Conservation (phyloP, 1,284 basidiomycete species). For the Apiotrichum laibachii region DNA sequence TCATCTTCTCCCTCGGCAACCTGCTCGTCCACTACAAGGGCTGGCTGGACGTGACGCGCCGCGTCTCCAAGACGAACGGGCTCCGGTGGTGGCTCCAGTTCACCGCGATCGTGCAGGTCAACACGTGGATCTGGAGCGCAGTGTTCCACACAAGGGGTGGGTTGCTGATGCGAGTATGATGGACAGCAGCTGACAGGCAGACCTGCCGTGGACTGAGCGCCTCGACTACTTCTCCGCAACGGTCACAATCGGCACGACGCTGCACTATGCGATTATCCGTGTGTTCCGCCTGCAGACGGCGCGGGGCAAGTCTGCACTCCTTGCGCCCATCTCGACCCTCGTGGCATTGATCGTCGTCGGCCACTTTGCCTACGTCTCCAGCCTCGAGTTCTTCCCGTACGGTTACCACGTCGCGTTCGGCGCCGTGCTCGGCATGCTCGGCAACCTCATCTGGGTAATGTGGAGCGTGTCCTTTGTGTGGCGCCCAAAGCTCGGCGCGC, state of each 20-base stretch:
- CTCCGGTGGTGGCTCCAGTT: constrained; percentile 68
- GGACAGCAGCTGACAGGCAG: constrained; percentile 8
- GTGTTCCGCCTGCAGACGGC: constrained; percentile 62
- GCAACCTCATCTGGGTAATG: constrained; percentile 77
- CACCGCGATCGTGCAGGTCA: constrained; percentile 73
- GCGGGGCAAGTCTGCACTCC: constrained; percentile 21
- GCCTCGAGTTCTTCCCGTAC: constrained; percentile 77
- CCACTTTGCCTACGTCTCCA: constrained; percentile 56
- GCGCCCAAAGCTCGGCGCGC: constrained; percentile 10
- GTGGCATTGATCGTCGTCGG: constrained; percentile 33
- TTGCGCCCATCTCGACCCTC: constrained; percentile 24
- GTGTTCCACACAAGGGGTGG: constrained; percentile 89
- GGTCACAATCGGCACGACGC: constrained; percentile 68
- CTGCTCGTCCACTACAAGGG: constrained; percentile 68
- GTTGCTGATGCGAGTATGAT: constrained; percentile 11
- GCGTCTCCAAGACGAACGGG: constrained; percentile 61
- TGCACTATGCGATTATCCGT: constrained; percentile 73
- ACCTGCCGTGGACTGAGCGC: constrained; percentile 72
- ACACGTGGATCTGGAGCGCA: constrained; percentile 89
- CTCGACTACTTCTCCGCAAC: constrained; percentile 95
- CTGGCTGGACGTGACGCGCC: constrained; percentile 55
- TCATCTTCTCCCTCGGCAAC: constrained; percentile 83
- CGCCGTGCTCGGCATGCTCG: constrained; percentile 64
- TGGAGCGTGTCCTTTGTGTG: constrained; percentile 61
- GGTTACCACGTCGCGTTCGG: constrained; percentile 91